Base-by-base conservation (phyloP, 176 grass and related monocot genomes). In the Cenchrus fungigraminus region DNA sequence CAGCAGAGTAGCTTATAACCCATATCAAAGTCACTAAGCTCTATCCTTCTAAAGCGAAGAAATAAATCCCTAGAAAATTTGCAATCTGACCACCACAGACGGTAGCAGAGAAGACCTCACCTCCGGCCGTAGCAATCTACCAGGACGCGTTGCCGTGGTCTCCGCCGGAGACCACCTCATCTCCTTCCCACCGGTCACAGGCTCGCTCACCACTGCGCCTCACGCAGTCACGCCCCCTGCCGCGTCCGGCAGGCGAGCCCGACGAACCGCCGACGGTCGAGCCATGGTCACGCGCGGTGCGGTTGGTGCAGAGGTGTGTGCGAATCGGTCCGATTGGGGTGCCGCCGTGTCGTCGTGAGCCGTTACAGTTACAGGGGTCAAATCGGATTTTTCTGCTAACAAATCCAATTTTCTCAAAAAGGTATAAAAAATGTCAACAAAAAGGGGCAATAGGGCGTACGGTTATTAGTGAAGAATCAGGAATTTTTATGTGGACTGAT, bases 311-410 rank as follows among this genome's bases (percentile, higher is more conserved):
- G 29, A 11, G 54, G 68, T 3, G 64, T 16, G 74, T 11, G 69
- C 72, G 50, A 52, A 58, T 44, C 61, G 79, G 86, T 83, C 64
- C 65, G 40, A 47, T 86, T 43, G 16, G 20, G 73, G 19, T 68
- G 28, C 44, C 43, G 47, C 6, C 47, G 4, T 6, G 20, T 11
- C 58, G 19, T 9, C 58, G n/a, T 61, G n/a, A 40, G 58, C n/a
- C 58, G 29, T 2, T 3, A 6, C 7, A 17, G 29, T 55, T n/a
- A 28, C 43, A 13, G 4, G 0, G 34, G 8, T 34, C 25, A 52
- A 74, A 37, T 2, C 15, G 71, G 25, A 12, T 49, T 46, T 71
- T 61, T 61, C 22, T 40, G 7, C 14, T 15, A 17, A 4, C 37
- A 40, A 29, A 76, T 66, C 20, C 6, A 58, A 32, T 31, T 56